Conservation (phyloP, 2,329 filamentous ascomycete species). For the Colletotrichum gigasporum region DNA sequence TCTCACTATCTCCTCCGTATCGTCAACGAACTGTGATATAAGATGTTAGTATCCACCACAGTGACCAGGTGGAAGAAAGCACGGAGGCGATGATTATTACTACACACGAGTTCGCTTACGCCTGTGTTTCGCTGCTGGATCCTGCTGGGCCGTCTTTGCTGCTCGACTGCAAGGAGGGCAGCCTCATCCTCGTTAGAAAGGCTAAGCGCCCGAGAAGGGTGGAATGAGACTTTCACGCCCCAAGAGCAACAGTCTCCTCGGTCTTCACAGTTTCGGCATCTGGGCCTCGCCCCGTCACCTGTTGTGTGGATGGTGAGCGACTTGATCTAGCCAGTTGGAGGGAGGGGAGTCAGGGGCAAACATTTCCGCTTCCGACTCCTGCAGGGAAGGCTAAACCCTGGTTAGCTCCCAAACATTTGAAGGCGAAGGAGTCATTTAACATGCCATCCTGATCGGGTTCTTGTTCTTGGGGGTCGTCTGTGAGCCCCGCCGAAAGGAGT, state of each 20-base stretch:
- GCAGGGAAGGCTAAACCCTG: neutral
- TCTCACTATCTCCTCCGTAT: neutral
- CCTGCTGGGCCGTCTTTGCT: neutral
- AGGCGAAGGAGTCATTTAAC: neutral
- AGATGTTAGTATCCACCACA: too few relatives aligned
- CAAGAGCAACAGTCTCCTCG: neutral
- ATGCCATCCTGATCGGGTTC: conserved; percentile 7
- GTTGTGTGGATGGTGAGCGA: neutral
- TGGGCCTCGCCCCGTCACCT: conserved; percentile 1
- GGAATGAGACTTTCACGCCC: conserved; percentile 17
- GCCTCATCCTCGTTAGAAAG: neutral
- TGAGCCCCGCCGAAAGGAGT: neutral
- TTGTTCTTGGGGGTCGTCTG: neutral
- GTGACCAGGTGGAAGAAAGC: too few relatives aligned
- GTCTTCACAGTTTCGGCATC: neutral
- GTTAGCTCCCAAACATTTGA: neutral
- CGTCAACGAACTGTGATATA: neutral
- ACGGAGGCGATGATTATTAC: too few relatives aligned
- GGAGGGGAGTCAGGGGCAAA: neutral
- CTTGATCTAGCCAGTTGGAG: neutral
- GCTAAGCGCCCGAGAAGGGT: conserved; percentile 2
- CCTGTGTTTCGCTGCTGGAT: neutral
- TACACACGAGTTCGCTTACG: neutral
- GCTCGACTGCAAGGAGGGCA: neutral
- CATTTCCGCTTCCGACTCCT: conserved; percentile 7